phyloP scores from a whole-genome alignment of 768 basidiomycete species.

The Podaxis sp. region DNA sequence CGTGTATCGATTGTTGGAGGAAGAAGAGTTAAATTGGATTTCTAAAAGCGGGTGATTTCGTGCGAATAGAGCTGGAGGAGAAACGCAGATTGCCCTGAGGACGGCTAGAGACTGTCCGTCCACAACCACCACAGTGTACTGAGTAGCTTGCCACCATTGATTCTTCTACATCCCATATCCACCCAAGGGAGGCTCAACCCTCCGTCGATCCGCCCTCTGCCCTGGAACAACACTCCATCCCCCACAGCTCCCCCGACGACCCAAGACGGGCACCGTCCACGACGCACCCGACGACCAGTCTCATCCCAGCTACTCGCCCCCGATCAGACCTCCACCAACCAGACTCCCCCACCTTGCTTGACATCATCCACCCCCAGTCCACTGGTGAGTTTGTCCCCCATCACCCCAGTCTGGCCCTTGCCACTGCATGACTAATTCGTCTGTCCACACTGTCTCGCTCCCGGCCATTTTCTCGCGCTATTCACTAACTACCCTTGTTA shows the following conservation, averaged over 20 bases:
- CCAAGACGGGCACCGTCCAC: constrained; percentile 14
- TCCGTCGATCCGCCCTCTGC: constrained; percentile 42
- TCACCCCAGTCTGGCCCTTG: too few relatives aligned
- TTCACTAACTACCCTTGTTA: neutral
- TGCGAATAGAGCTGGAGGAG: constrained; percentile 19
- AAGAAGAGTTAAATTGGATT: neutral
- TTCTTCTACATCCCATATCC: constrained; percentile 58
- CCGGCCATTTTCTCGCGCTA: neutral
- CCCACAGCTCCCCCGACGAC: constrained; percentile 16
- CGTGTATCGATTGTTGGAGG: neutral
- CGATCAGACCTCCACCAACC: constrained; percentile 60
- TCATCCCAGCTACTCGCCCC: constrained; percentile 66
- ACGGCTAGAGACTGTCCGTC: constrained; percentile 5
- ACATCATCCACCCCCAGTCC: too few relatives aligned
- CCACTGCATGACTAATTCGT: neutral
- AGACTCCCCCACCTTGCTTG: neutral
- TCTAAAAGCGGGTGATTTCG: constrained; percentile 22
- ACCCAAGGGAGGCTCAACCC: constrained; percentile 53
- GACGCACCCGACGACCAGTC: constrained; percentile 32
- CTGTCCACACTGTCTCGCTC: neutral
- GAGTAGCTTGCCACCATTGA: constrained; percentile 52
- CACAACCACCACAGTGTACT: constrained; percentile 19
- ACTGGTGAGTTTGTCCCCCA: too few relatives aligned
- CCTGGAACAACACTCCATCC: constrained; percentile 34
- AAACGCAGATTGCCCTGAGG: constrained; percentile 17